phyloP scores from a whole-genome alignment of 1,284 basidiomycete species.

The Boletellus deceptivus region DNA sequence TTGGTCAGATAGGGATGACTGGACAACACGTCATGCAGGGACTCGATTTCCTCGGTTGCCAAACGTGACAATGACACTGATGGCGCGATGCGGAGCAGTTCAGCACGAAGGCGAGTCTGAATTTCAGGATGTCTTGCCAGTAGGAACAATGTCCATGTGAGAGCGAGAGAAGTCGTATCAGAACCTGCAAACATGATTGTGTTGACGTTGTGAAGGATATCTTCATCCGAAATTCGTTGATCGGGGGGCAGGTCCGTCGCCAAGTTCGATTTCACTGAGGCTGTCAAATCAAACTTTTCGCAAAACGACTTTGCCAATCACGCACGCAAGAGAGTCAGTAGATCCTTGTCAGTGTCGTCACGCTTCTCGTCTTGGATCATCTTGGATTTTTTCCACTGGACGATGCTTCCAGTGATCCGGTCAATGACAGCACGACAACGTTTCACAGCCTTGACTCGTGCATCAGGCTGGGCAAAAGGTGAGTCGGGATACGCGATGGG shows the following conservation, averaged over 20 bases:
- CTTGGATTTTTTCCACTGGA: constrained; percentile 70
- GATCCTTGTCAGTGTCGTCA: constrained; percentile 56
- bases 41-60: constrained; percentile 57
- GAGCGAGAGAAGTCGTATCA: constrained; percentile 75
- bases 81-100: constrained; percentile 49
- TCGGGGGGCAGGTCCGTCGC: constrained; percentile 60
- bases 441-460: constrained; percentile 46
- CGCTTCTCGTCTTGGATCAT: constrained; percentile 53
- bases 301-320: constrained; percentile 6
- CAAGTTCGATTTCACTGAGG: constrained; percentile 71
- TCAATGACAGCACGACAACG: constrained; percentile 61
- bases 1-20: constrained; percentile 75
- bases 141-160: constrained; percentile 75
- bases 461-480: constrained; percentile 48
- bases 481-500: constrained; percentile 1
- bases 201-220: constrained; percentile 79
- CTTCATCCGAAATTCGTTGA: constrained; percentile 76
- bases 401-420: constrained; percentile 63
- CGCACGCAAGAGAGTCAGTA: constrained; percentile 65
- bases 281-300: constrained; percentile 7
- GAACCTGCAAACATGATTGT: constrained; percentile 87
- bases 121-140: constrained; percentile 62
- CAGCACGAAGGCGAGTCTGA: constrained; percentile 63
- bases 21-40: constrained; percentile 56
- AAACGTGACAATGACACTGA: constrained; percentile 38